Evolutionary conservation across 2,329 filamentous ascomycete genomes (phyloP).

Genomic region (Diaporthe nobilis): DNA sequence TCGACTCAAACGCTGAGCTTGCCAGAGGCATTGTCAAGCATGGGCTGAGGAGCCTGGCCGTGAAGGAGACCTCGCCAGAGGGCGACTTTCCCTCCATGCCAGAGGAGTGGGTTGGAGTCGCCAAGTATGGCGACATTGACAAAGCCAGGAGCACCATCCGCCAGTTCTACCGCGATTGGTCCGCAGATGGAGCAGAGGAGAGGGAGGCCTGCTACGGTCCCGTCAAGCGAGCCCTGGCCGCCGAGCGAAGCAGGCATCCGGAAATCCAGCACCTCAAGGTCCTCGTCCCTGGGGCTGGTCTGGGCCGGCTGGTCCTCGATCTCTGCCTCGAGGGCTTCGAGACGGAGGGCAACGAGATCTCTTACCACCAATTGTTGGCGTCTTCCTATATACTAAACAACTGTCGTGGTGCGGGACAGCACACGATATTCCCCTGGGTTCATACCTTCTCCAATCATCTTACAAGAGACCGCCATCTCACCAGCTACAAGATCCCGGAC

Average conservation of each 20-base stretch:
- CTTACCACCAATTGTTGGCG: slow-evolving; percentile 94
- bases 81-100: slow-evolving; percentile 64
- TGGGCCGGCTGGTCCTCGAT: slow-evolving; percentile 92
- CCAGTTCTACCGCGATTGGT: slow-evolving; percentile 97
- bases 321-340: slow-evolving; percentile 80
- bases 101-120: slow-evolving; percentile 77
- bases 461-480: slow-evolving; percentile 81
- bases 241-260: slow-evolving; percentile 55
- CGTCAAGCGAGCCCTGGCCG: slow-evolving; percentile 75
- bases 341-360: slow-evolving; percentile 94
- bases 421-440: slow-evolving; percentile 87
- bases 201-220: slow-evolving; percentile 83
- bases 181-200: slow-evolving; percentile 80
- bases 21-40: slow-evolving; percentile 82
- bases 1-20: slow-evolving; percentile 88
- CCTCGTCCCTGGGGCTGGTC: slow-evolving; percentile 89
- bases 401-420: slow-evolving; percentile 71
- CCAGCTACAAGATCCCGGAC: slow-evolving; percentile 82
- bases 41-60: slow-evolving; percentile 77
- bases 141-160: slow-evolving; percentile 94
- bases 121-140: slow-evolving; percentile 83
- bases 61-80: slow-evolving; percentile 53
- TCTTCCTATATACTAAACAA: slow-evolving; percentile 83
- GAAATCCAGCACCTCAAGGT: slow-evolving; percentile 67
- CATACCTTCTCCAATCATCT: slow-evolving; percentile 90